phyloP scores from a whole-genome alignment of 2,329 filamentous ascomycete species.

The Pseudogymnoascus sp. region DNA sequence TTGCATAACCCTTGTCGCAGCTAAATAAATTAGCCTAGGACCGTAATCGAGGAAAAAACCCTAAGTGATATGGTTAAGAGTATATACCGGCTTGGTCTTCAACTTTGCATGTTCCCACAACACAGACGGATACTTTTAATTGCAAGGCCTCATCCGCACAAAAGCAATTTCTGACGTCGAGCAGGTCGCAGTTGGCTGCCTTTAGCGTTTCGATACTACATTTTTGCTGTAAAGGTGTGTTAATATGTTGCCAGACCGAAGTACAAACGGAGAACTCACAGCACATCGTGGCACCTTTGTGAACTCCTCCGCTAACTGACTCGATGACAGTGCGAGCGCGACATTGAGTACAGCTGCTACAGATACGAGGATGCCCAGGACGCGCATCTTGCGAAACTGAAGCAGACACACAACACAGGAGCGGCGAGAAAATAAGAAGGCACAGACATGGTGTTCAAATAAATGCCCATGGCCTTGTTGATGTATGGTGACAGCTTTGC shows the following conservation, averaged over 20 bases:
- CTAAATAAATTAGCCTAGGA: neutral
- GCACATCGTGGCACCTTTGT: constrained; percentile 6
- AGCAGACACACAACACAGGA: neutral
- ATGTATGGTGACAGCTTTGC: constrained; percentile 1
- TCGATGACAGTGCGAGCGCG: neutral
- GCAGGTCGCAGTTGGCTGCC: neutral
- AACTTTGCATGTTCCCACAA: constrained; percentile 13
- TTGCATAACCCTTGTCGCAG: constrained; percentile 11
- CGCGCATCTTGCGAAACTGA: constrained; percentile 3
- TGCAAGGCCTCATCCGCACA: constrained; percentile 15
- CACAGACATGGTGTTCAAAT: constrained; percentile 2
- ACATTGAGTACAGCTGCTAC: neutral
- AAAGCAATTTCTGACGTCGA: constrained; percentile 13
- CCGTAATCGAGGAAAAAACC: neutral
- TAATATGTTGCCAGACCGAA: neutral
- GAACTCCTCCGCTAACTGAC: neutral
- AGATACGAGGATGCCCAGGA: neutral
- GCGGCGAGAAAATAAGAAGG: neutral
- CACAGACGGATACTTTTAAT: constrained; percentile 10
- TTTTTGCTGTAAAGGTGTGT: neutral
- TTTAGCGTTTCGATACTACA: neutral
- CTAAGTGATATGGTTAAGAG: neutral
- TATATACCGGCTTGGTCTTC: constrained; percentile 15
- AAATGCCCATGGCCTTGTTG: neutral
- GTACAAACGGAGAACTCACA: neutral